Conservation (phyloP, 345 rosid genomes). For the Salix purpurea region DNA sequence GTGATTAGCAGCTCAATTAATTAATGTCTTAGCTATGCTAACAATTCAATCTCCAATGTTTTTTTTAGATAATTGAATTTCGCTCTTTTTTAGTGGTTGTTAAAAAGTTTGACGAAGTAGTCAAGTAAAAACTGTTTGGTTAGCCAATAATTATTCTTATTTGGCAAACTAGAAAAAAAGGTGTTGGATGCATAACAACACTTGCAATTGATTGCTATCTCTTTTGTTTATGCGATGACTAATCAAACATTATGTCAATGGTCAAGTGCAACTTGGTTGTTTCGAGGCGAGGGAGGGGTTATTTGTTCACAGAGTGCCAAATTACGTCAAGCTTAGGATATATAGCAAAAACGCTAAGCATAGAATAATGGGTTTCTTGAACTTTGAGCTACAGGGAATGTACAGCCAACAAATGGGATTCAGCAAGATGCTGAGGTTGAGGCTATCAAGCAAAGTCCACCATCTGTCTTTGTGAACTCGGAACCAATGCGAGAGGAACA, state of each 20-base stretch:
- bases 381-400: conserved; percentile 38
- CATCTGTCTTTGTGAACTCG: conserved; percentile 77
- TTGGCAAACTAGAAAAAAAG: too few species aligned
- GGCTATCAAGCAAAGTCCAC: conserved; percentile 36
- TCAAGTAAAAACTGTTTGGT: too few species aligned
- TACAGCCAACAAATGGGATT: conserved; percentile 39
- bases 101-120: too few species aligned
- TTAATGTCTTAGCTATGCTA: background rate
- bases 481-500: conserved; percentile 95
- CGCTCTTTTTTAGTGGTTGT: too few species aligned
- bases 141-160: too few species aligned
- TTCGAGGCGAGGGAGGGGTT: background rate
- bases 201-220: background rate
- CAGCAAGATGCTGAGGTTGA: conserved; percentile 48
- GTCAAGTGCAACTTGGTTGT: background rate
- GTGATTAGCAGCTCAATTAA: background rate
- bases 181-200: background rate
- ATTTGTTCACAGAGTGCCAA: background rate
- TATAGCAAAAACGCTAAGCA: background rate
- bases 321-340: background rate
- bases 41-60: too few species aligned
- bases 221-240: background rate
- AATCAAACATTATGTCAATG: background rate
- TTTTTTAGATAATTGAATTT: too few species aligned
- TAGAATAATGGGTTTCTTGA: background rate